A percentile compares a stretch with the other conserved stretches of the same genome.
These are phyloP conservation scores for Phytophthora chlamydospora DNA, from an alignment of 352 stramenopile species.

Conservation along the genomic window DNA sequence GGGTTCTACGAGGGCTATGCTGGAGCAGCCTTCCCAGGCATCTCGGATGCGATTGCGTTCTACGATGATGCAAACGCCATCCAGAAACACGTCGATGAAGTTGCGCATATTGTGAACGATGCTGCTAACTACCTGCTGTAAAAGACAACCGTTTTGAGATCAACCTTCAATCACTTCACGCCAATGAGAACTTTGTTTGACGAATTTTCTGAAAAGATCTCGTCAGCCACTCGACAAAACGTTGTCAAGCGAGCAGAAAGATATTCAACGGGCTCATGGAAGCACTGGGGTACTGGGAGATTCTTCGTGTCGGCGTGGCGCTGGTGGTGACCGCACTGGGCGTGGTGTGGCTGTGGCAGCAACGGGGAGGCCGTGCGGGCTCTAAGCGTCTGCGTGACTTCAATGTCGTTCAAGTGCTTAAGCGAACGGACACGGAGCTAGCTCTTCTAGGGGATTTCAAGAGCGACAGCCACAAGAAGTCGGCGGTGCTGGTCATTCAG, in stretches of 20 bases:
- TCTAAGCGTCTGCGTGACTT: slow-evolving; percentile 60
- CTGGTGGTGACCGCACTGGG: slow-evolving; percentile 34
- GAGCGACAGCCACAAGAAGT: slow-evolving; percentile 61
- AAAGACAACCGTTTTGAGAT: background rate
- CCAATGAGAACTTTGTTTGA: background rate
- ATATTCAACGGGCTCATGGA: background rate
- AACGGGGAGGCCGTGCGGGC: slow-evolving; percentile 30
- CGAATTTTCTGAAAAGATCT: too few relatives aligned
- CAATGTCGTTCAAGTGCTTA: slow-evolving; percentile 67
- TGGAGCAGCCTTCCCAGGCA: slow-evolving; percentile 40
- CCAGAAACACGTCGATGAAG: slow-evolving; percentile 32
- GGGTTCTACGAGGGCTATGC: slow-evolving; percentile 52
- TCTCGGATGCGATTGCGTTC: slow-evolving; percentile 35
- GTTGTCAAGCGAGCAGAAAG: too few relatives aligned
- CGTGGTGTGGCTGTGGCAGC: slow-evolving; percentile 40
- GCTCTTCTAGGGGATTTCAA: slow-evolving; percentile 74
- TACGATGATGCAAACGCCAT: slow-evolving; percentile 21
- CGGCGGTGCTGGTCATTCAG: slow-evolving; percentile 73
- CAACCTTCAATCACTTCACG: too few relatives aligned
- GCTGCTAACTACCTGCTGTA: slow-evolving; percentile 31
- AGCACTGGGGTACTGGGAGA: slow-evolving; percentile 29
- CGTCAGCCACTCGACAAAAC: too few relatives aligned
- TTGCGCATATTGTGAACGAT: slow-evolving; percentile 20
- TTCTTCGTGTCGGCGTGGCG: slow-evolving; percentile 34
- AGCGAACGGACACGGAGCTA: slow-evolving; percentile 65